These are phyloP conservation scores for Cutaneotrichosporon dermatis DNA, from an alignment of 1,284 basidiomycete genomes.

Conservation along the genomic window DNA sequence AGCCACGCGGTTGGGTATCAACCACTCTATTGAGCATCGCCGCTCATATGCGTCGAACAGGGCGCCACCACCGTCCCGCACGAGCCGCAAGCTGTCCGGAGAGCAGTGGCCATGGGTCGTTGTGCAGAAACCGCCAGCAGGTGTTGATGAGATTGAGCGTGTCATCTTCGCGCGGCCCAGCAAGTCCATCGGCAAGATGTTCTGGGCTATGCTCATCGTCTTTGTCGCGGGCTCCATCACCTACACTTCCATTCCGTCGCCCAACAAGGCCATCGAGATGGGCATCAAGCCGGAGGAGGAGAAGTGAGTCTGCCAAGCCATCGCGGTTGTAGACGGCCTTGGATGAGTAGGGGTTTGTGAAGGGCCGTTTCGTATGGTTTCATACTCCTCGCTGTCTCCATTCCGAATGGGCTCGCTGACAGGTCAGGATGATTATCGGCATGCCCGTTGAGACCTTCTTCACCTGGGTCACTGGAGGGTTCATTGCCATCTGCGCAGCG, in stretches of 20 bases:
- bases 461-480: conserved; percentile 5
- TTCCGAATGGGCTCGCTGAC: background rate
- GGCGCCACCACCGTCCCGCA: no score
- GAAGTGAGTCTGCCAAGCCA: conserved; percentile 6
- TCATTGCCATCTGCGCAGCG: background rate
- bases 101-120: conserved; percentile 20
- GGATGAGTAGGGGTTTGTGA: no score
- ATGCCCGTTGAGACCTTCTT: conserved; percentile 9
- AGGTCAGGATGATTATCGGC: conserved; percentile 5
- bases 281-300: conserved; percentile 1
- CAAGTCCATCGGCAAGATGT: conserved; percentile 1
- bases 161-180: conserved; percentile 20
- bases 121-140: conserved; percentile 6
- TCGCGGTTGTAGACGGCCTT: no score
- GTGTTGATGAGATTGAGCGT: conserved; percentile 14
- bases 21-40: background rate
- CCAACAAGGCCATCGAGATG: conserved; percentile 2
- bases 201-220: conserved; percentile 11
- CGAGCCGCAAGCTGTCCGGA: background rate
- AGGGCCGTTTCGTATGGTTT: no score
- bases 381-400: no score
- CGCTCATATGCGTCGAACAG: background rate
- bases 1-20: background rate
- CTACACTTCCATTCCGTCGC: conserved; percentile 8
- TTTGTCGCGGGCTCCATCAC: conserved; percentile 2